These are phyloP conservation scores for Neocatenulostroma microsporum DNA, from an alignment of 2,329 filamentous ascomycete genomes.

Conservation along the genomic window DNA sequence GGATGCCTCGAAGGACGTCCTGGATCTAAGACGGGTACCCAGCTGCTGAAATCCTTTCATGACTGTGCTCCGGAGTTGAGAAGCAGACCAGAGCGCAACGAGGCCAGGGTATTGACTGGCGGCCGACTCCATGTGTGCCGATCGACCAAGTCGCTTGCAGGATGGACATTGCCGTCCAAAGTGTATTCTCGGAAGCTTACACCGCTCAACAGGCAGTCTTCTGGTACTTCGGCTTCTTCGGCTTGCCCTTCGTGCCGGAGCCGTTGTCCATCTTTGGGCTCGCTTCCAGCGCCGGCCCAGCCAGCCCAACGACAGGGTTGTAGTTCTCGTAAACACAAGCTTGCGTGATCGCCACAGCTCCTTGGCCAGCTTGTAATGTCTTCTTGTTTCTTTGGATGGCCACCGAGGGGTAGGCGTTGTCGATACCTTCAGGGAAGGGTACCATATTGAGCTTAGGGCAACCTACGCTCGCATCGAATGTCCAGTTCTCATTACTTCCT, in stretches of 20 bases:
- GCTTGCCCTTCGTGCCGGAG: constrained; percentile 1
- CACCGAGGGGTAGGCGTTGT: constrained; percentile 23
- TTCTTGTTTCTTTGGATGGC: constrained; percentile 23
- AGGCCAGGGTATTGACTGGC: too few relatives aligned
- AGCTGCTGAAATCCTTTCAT: too few relatives aligned
- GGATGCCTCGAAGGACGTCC: too few relatives aligned
- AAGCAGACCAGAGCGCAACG: too few relatives aligned
- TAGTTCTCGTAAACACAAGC: constrained; percentile 28
- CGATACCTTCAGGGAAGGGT: constrained; percentile 25
- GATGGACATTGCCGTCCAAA: too few relatives aligned
- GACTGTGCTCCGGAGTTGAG: too few relatives aligned
- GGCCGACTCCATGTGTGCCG: too few relatives aligned
- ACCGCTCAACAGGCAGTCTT: constrained; percentile 1
- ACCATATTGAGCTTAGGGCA: constrained; percentile 25
- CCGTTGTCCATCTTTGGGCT: constrained; percentile 3
- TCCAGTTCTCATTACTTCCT: constrained; percentile 27
- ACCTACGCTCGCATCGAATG: constrained; percentile 21
- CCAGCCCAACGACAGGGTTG: constrained; percentile 25
- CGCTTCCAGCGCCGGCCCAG: constrained; percentile 1
- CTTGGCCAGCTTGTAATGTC: constrained; percentile 17
- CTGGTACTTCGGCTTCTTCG: constrained; percentile 2
- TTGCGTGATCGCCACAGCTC: constrained; percentile 21
- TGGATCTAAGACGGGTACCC: too few relatives aligned
- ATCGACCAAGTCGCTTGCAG: too few relatives aligned
- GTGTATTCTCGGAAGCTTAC: too few relatives aligned